These are phyloP conservation scores for Tulasnella sp. DNA, from an alignment of 768 basidiomycete genomes.

Conservation along the genomic window DNA sequence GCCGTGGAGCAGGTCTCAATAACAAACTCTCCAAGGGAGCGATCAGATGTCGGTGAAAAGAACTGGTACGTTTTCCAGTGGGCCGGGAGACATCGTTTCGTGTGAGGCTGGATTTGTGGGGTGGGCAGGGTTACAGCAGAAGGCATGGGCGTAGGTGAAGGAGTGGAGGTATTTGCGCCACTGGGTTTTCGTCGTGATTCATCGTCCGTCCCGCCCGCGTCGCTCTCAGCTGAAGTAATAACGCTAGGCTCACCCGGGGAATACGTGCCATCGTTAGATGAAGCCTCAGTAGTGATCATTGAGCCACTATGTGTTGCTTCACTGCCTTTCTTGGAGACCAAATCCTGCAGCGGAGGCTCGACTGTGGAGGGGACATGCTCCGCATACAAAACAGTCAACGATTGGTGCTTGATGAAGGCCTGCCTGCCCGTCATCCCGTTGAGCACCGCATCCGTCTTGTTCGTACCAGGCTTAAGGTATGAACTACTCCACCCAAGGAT, in stretches of 20 bases:
- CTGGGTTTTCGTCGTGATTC: too few relatives aligned
- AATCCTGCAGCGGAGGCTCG: too few relatives aligned
- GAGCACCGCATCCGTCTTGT: conserved; percentile 26
- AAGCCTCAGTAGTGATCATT: conserved; percentile 15
- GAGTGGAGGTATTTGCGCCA: too few relatives aligned
- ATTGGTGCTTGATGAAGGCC: conserved; percentile 50
- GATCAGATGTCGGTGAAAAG: conserved; percentile 29
- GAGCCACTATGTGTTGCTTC: conserved; percentile 18
- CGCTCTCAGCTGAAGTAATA: too few relatives aligned
- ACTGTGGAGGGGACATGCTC: conserved; percentile 26
- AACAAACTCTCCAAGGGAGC: conserved; percentile 36
- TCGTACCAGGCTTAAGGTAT: conserved; percentile 47
- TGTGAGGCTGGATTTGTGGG: conserved; percentile 5
- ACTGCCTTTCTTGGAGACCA: too few relatives aligned
- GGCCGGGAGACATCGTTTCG: conserved; percentile 34
- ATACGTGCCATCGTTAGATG: not conserved
- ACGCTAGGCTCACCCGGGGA: not conserved
- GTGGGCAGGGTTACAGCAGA: conserved; percentile 17
- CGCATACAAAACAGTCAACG: conserved; percentile 39
- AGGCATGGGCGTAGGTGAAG: too few relatives aligned
- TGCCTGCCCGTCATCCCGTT: conserved; percentile 36
- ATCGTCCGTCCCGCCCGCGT: too few relatives aligned
- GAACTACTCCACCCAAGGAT: conserved; percentile 49
- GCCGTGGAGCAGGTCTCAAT: not conserved
- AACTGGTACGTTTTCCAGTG: conserved; percentile 42